A percentile compares a stretch with the other conserved stretches of the same genome.
These are phyloP conservation scores for Penicillium pancosmium DNA, from an alignment of 495 filamentous ascomycete genomes.

Conservation along the genomic window DNA sequence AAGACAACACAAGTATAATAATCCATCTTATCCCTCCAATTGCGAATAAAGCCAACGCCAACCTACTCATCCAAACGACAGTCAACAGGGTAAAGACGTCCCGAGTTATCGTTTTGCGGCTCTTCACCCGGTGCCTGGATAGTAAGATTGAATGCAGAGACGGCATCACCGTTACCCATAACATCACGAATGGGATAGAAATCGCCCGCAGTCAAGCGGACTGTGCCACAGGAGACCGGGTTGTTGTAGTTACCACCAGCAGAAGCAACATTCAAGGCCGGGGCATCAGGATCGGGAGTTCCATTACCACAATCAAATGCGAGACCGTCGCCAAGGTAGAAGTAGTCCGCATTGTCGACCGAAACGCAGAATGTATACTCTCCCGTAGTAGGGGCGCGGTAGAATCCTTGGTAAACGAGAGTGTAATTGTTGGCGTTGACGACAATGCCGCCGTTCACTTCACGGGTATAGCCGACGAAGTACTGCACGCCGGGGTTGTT, in stretches of 20 bases:
- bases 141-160: not conserved
- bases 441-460: not conserved
- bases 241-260: slow-evolving; percentile 1
- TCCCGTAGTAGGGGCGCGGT: not conserved
- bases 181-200: not conserved
- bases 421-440: not conserved
- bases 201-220: not conserved
- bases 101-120: not conserved
- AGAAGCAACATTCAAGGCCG: not conserved
- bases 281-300: not conserved
- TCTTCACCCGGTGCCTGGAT: not conserved
- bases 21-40: too few species aligned
- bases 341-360: not conserved
- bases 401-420: not conserved
- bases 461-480: not conserved
- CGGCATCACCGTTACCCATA: not conserved
- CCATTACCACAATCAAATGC: not conserved
- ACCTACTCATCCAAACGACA: not conserved
- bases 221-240: not conserved
- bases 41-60: too few species aligned
- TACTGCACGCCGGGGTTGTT: not conserved
- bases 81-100: not conserved
- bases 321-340: not conserved
- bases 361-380: slow-evolving; percentile 1
- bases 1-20: too few species aligned